Percentiles rank a stretch among this genome's conserved stretches.
Evolutionary conservation across 495 filamentous ascomycete species (phyloP).

Genomic region (Aspergillus hancockii): DNA sequence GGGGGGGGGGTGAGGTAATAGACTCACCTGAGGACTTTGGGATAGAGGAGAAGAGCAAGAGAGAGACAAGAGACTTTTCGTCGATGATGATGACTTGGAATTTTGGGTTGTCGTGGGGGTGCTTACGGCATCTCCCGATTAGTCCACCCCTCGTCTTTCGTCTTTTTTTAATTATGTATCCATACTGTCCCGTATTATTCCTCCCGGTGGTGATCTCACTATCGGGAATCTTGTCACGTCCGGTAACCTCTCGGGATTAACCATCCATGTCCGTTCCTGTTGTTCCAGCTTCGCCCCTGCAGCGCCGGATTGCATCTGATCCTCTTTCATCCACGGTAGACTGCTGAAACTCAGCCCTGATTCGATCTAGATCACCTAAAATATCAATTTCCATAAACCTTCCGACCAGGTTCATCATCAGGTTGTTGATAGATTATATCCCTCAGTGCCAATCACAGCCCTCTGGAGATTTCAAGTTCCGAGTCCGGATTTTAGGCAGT

Average conservation of each 20-base stretch:
- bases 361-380: too few species aligned
- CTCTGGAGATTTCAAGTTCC: neutral
- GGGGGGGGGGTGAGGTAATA: neutral
- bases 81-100: too few species aligned
- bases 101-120: conserved; percentile 7
- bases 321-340: neutral
- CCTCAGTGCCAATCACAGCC: neutral
- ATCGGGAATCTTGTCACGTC: neutral
- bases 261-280: neutral
- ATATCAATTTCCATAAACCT: neutral
- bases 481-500: neutral
- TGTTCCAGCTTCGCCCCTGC: neutral
- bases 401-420: neutral
- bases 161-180: neutral
- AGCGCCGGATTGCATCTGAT: neutral
- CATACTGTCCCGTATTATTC: neutral
- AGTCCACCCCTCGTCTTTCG: neutral
- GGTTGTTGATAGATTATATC: neutral
- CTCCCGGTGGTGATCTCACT: neutral
- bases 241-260: neutral
- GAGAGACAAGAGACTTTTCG: neutral
- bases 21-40: neutral
- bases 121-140: conserved; percentile 10
- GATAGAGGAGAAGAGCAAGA: neutral
- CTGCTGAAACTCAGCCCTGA: too few species aligned